Conservation (phyloP, 139 green algal genomes). For the Yamagishiella unicocca region DNA sequence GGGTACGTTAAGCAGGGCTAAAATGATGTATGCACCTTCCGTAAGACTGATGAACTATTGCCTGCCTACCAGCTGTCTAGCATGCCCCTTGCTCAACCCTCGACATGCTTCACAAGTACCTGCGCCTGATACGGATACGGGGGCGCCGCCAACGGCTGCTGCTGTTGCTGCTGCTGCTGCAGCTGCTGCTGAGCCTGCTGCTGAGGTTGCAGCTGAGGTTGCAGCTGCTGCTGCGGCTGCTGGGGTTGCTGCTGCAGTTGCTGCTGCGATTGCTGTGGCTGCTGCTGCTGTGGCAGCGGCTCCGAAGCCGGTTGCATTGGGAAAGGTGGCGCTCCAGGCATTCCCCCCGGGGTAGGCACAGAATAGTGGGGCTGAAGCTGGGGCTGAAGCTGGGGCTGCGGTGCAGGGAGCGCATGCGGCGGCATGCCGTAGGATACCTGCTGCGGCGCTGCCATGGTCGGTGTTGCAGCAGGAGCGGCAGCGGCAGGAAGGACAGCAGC, state of each 20-base stretch:
- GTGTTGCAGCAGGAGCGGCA: neutral
- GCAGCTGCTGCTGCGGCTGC: neutral
- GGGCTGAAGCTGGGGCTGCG: neutral
- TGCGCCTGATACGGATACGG: neutral
- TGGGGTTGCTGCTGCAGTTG: neutral
- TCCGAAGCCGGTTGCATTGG: conserved; percentile 8
- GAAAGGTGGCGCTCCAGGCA: conserved; percentile 18
- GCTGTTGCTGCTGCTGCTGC: conserved; percentile 13
- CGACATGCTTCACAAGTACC: no score
- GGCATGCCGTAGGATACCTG: conserved; percentile 19
- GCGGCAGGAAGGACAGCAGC: no score
- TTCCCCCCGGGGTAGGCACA: conserved; percentile 7
- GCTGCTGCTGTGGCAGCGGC: conserved; percentile 1
- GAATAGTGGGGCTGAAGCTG: neutral
- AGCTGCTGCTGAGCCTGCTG: neutral
- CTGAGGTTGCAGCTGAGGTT: neutral
- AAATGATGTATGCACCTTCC: no score
- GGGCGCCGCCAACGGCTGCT: neutral
- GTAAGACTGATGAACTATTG: no score
- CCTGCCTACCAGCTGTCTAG: no score
- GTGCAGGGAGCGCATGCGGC: neutral
- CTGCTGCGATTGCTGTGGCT: neutral
- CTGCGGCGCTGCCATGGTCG: neutral
- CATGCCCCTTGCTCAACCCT: no score
- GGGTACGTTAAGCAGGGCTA: no score